Evolutionary conservation across 345 rosid genomes (phyloP).

Genomic region (Sisymbrium altissimum): DNA sequence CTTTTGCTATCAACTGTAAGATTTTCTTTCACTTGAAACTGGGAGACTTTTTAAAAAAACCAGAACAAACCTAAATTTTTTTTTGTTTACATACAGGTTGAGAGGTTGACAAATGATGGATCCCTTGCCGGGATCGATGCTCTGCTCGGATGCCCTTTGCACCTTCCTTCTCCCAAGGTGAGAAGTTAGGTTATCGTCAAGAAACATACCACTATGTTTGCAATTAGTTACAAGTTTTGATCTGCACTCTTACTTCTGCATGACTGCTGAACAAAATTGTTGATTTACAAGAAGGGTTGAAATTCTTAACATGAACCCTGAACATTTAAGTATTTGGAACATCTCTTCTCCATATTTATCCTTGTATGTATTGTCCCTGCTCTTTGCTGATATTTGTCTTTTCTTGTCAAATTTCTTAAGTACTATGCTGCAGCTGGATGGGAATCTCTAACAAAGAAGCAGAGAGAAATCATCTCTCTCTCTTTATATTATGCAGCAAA

Average conservation of each 20-base stretch:
- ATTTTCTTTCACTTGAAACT: constrained; percentile 21
- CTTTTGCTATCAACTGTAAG: constrained; percentile 75
- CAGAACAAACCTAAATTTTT: not conserved
- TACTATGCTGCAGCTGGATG: constrained; percentile 52
- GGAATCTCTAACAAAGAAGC: constrained; percentile 58
- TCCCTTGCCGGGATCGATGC: constrained; percentile 90
- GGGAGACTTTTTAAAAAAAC: constrained; percentile 11
- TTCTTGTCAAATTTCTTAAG: constrained; percentile 43
- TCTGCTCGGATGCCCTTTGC: constrained; percentile 82
- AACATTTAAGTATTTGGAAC: not conserved
- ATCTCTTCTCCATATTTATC: not conserved
- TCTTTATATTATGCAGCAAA: constrained; percentile 72
- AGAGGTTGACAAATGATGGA: constrained; percentile 68
- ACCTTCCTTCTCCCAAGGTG: constrained; percentile 78
- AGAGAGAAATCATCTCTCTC: constrained; percentile 56
- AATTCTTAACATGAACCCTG: not conserved
- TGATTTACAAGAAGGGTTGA: not conserved
- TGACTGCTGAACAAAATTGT: not conserved
- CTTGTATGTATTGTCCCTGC: not conserved
- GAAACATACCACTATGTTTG: not conserved
- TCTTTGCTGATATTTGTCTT: constrained; percentile 32
- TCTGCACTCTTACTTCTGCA: not conserved
- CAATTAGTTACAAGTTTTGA: not conserved
- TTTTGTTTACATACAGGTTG: constrained; percentile 47
- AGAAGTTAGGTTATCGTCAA: not conserved